phyloP scores from a whole-genome alignment of 106 monocot genomes.

The Gastrodia elata region DNA sequence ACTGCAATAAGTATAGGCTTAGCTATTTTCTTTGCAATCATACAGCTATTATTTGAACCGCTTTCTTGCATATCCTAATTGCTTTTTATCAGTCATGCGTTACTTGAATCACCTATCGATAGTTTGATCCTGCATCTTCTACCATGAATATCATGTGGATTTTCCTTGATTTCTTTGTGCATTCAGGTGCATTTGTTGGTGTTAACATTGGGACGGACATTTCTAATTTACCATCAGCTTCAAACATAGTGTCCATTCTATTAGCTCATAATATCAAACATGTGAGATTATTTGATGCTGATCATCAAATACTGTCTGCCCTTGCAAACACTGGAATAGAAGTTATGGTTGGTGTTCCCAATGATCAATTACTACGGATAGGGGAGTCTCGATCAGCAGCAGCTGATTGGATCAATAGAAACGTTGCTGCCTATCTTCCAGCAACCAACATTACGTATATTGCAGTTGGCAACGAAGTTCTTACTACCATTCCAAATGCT shows the following conservation, averaged over 20 bases:
- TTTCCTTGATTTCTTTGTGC: not conserved
- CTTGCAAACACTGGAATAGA: constrained; percentile 91
- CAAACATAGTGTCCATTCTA: constrained; percentile 64
- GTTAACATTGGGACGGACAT: constrained; percentile 53
- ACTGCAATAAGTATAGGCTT: too few species aligned
- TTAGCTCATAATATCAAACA: constrained; percentile 52
- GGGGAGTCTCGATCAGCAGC: constrained; percentile 60
- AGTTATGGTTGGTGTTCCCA: constrained; percentile 77
- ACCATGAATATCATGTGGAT: not conserved
- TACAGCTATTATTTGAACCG: too few species aligned
- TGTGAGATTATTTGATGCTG: constrained; percentile 60
- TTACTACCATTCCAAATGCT: constrained; percentile 66
- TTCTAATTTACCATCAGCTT: constrained; percentile 46
- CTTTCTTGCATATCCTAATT: not conserved
- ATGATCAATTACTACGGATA: constrained; percentile 46
- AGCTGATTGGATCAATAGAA: constrained; percentile 74
- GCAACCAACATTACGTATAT: constrained; percentile 82
- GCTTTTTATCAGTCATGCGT: not conserved
- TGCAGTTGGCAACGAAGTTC: constrained; percentile 76
- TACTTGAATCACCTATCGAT: not conserved
- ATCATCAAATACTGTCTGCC: constrained; percentile 61
- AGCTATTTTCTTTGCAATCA: too few species aligned
- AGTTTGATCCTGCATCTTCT: not conserved
- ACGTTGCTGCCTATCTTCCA: constrained; percentile 64
- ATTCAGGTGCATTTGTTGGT: constrained; percentile 69